Evolutionary conservation across 352 stramenopile species (phyloP).

Genomic region (Pythium plurisporium): DNA sequence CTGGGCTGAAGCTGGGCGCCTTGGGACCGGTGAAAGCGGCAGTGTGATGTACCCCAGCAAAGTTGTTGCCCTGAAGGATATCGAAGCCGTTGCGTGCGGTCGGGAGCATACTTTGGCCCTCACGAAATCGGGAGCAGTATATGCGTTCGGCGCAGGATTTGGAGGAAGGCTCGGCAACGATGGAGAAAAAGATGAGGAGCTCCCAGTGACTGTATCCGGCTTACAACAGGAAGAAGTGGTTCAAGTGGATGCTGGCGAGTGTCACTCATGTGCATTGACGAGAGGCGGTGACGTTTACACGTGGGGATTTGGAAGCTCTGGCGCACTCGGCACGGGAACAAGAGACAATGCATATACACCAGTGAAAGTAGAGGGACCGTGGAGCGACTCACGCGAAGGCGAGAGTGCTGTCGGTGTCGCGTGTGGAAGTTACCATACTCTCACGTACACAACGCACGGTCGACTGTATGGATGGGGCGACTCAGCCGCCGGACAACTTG

Average conservation of each 20-base stretch:
- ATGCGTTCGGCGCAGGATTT: conserved; percentile 74
- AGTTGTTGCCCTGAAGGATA: conserved; percentile 44
- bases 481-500: conserved; percentile 63
- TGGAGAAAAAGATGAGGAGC: conserved; percentile 52
- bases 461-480: conserved; percentile 78
- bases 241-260: conserved; percentile 67
- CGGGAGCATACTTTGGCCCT: conserved; percentile 78
- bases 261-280: conserved; percentile 70
- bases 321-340: conserved; percentile 60
- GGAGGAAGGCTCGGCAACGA: conserved; percentile 70
- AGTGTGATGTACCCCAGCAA: conserved; percentile 52
- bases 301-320: conserved; percentile 83
- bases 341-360: conserved; percentile 56
- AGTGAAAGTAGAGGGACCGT: conserved; percentile 32
- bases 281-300: conserved; percentile 69
- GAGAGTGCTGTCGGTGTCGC: conserved; percentile 34
- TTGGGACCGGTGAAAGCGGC: conserved; percentile 74
- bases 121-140: conserved; percentile 47
- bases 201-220: conserved; percentile 34
- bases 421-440: conserved; percentile 76
- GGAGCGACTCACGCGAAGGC: conserved; percentile 12
- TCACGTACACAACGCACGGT: conserved; percentile 44
- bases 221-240: conserved; percentile 39
- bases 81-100: conserved; percentile 63
- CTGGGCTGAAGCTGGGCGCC: conserved; percentile 78